These are phyloP conservation scores for Monilinia vaccinii-corymbosi DNA, from an alignment of 2,329 filamentous ascomycete genomes.

Conservation along the genomic window DNA sequence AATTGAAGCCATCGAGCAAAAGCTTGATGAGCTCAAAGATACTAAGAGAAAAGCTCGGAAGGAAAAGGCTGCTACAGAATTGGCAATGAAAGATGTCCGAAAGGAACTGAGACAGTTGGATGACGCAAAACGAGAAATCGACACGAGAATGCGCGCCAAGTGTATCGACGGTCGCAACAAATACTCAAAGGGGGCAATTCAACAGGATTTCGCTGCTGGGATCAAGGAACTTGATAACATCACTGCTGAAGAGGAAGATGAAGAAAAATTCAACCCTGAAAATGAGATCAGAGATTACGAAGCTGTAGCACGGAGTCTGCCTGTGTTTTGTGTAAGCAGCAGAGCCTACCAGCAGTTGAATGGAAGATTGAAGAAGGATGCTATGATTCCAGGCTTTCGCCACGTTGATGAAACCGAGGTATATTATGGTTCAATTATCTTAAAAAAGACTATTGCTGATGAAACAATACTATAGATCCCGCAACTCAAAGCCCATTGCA, in stretches of 20 bases:
- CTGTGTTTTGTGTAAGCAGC: constrained; percentile 57
- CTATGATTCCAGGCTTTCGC: constrained; percentile 42
- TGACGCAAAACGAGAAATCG: constrained; percentile 26
- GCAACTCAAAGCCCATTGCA: constrained; percentile 39
- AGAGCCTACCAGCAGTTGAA: constrained; percentile 54
- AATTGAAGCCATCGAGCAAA: constrained; percentile 32
- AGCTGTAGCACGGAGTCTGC: constrained; percentile 43
- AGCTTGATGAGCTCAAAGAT: constrained; percentile 36
- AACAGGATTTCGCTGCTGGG: constrained; percentile 48
- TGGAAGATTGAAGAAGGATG: constrained; percentile 44
- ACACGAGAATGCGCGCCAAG: constrained; percentile 29
- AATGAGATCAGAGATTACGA: constrained; percentile 49
- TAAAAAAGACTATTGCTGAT: not conserved
- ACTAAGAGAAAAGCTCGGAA: constrained; percentile 34
- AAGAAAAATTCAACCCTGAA: constrained; percentile 44
- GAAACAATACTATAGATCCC: constrained; percentile 13
- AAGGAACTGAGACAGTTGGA: constrained; percentile 30
- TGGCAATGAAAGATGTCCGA: constrained; percentile 32
- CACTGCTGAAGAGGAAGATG: constrained; percentile 40
- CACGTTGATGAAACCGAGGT: constrained; percentile 44
- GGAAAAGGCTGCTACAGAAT: constrained; percentile 24
- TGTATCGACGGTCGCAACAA: constrained; percentile 48
- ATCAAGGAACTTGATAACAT: constrained; percentile 53
- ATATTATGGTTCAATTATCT: constrained; percentile 1
- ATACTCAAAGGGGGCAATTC: constrained; percentile 45